A percentile compares a stretch with the other conserved stretches of the same genome.
Evolutionary conservation across 2,329 filamentous ascomycete species (phyloP).

Genomic region (Teratosphaeria epicoccoides): DNA sequence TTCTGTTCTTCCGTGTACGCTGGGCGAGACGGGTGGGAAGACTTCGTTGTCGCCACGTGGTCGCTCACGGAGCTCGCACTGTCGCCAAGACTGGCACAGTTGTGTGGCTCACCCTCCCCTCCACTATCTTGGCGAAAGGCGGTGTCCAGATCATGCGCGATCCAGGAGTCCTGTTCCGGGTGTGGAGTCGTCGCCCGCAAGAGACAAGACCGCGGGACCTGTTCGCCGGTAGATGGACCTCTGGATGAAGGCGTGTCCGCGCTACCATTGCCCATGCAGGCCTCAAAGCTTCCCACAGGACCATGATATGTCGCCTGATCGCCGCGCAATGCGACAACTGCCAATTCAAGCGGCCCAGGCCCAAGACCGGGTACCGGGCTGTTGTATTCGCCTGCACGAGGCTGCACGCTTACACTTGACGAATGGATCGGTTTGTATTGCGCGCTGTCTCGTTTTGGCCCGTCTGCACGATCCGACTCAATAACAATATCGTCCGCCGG

Average conservation of each 20-base stretch:
- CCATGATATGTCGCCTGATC: background rate
- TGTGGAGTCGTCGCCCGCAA: background rate
- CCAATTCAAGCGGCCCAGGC: background rate
- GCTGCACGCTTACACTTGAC: background rate
- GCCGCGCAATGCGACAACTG: background rate
- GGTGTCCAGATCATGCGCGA: background rate
- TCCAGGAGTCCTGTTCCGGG: too few species aligned
- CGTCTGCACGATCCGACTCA: background rate
- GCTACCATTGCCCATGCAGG: background rate
- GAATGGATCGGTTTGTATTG: background rate
- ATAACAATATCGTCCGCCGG: background rate
- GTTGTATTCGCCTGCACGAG: background rate
- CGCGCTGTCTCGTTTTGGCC: background rate
- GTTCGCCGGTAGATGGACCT: background rate
- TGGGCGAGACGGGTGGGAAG: constrained; percentile 15
- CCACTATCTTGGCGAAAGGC: background rate
- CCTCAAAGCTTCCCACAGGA: background rate
- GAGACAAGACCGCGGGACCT: background rate
- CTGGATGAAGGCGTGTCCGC: background rate
- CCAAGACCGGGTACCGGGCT: background rate
- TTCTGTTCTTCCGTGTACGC: constrained; percentile 26
- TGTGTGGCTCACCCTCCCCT: too few species aligned
- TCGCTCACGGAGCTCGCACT: background rate
- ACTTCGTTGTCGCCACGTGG: background rate
- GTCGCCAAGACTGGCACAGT: background rate